phyloP scores from a whole-genome alignment of 2,329 filamentous ascomycete species.

The Ophiocordyceps camponoti-floridani region DNA sequence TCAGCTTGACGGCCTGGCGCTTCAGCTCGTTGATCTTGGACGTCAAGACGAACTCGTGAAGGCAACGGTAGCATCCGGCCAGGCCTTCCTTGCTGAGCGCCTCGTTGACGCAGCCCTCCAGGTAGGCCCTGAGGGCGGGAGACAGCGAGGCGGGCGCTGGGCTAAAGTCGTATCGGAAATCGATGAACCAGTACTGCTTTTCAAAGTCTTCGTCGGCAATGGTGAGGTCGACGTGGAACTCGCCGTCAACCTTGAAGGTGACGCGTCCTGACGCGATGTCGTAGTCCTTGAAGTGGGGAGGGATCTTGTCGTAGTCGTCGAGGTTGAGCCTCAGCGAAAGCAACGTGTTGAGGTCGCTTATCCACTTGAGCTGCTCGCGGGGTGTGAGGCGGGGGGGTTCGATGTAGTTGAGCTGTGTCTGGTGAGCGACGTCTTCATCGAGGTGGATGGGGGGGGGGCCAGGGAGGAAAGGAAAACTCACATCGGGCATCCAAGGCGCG shows the following conservation, averaged over 20 bases:
- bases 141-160: constrained; percentile 47
- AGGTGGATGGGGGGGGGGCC: no score
- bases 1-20: constrained; percentile 57
- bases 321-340: constrained; percentile 71
- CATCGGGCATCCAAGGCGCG: constrained; percentile 63
- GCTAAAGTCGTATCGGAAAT: constrained; percentile 68
- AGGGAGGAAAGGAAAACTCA: constrained; percentile 24
- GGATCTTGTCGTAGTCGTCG: constrained; percentile 61
- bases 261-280: constrained; percentile 70
- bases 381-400: constrained; percentile 52
- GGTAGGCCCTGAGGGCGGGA: constrained; percentile 40
- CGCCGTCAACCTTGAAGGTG: constrained; percentile 65
- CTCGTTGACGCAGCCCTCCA: constrained; percentile 59
- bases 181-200: constrained; percentile 85
- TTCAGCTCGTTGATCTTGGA: constrained; percentile 75
- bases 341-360: constrained; percentile 69
- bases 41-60: constrained; percentile 77
- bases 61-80: constrained; percentile 62
- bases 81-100: constrained; percentile 54
- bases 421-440: background rate
- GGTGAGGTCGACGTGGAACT: constrained; percentile 87
- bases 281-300: constrained; percentile 60
- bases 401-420: constrained; percentile 52
- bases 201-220: constrained; percentile 71
- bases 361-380: constrained; percentile 52